Percentiles rank a stretch among this genome's conserved stretches.
Conservation (phyloP, 805 yeast genomes). For the Yarrowia osloensis region DNA sequence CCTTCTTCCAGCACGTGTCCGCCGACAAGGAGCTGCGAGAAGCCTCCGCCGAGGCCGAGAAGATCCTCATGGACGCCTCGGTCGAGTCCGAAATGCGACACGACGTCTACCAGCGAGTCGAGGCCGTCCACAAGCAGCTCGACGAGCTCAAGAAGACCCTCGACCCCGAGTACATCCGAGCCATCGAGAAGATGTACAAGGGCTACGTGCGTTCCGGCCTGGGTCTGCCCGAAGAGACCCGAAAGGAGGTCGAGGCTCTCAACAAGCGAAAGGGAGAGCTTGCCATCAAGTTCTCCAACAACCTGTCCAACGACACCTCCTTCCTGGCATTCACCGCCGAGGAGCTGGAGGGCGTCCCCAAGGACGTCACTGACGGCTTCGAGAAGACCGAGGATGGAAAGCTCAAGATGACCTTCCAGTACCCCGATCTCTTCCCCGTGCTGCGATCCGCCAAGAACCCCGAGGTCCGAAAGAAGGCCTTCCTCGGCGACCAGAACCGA, state of each 20-base stretch:
- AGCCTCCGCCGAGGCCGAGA: slow-evolving; percentile 66
- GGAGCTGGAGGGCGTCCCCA: slow-evolving; percentile 74
- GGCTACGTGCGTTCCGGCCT: slow-evolving; percentile 71
- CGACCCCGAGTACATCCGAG: slow-evolving; percentile 59
- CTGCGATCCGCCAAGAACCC: slow-evolving; percentile 65
- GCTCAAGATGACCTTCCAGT: slow-evolving; percentile 73
- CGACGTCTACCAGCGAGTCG: slow-evolving; percentile 63
- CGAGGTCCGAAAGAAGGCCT: slow-evolving; percentile 67
- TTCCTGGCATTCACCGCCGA: slow-evolving; percentile 59
- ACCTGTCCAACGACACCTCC: slow-evolving; percentile 71
- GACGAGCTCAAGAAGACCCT: slow-evolving; percentile 36
- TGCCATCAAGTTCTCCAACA: slow-evolving; percentile 59
- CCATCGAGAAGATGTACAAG: slow-evolving; percentile 56
- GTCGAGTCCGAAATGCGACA: slow-evolving; percentile 68
- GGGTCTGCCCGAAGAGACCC: slow-evolving; percentile 55
- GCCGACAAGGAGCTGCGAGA: slow-evolving; percentile 64
- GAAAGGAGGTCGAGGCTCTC: slow-evolving; percentile 59
- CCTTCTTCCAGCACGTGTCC: slow-evolving; percentile 75
- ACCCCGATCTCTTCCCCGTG: slow-evolving; percentile 77
- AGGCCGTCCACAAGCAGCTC: slow-evolving; percentile 50
- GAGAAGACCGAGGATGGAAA: slow-evolving; percentile 46
- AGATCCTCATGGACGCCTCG: slow-evolving; percentile 54
- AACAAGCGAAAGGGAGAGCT: slow-evolving; percentile 60
- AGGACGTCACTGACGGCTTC: slow-evolving; percentile 54
- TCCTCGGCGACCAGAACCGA: slow-evolving; percentile 67